A percentile compares a stretch with the other conserved stretches of the same genome.
These are phyloP conservation scores for Vairimorpha apis DNA, from an alignment of 371 early-diverging fungal species.

Conservation along the genomic window DNA sequence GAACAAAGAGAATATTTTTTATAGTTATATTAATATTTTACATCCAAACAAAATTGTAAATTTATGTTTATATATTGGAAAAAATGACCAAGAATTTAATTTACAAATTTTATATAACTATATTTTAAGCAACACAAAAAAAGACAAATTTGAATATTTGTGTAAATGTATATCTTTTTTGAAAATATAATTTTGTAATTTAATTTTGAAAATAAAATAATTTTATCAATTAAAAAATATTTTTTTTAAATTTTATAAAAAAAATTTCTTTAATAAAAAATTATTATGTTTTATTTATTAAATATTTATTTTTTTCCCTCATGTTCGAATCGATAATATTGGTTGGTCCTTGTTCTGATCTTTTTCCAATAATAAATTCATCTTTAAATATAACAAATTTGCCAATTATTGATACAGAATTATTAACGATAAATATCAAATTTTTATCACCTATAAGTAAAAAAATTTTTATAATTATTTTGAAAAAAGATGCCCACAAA, in stretches of 20 bases:
- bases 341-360: conserved; percentile 41
- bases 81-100: no score
- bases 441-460: neutral
- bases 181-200: neutral
- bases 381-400: conserved; percentile 10
- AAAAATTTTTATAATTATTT: conserved; percentile 28
- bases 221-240: no score
- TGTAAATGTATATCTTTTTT: no score
- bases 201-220: neutral
- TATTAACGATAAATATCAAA: conserved; percentile 25
- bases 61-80: no score
- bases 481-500: conserved; percentile 6
- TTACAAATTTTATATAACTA: no score
- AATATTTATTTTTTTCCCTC: conserved; percentile 5
- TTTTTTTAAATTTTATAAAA: no score
- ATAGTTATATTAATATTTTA: no score
- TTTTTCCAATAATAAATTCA: conserved; percentile 34
- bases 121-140: no score
- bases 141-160: no score
- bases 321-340: conserved; percentile 44
- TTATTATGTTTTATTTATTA: neutral
- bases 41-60: no score
- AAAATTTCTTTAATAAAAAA: no score
- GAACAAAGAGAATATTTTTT: no score
- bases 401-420: conserved; percentile 37